phyloP scores from a whole-genome alignment of 208 protist genomes.

The Porcisia hertigi region DNA sequence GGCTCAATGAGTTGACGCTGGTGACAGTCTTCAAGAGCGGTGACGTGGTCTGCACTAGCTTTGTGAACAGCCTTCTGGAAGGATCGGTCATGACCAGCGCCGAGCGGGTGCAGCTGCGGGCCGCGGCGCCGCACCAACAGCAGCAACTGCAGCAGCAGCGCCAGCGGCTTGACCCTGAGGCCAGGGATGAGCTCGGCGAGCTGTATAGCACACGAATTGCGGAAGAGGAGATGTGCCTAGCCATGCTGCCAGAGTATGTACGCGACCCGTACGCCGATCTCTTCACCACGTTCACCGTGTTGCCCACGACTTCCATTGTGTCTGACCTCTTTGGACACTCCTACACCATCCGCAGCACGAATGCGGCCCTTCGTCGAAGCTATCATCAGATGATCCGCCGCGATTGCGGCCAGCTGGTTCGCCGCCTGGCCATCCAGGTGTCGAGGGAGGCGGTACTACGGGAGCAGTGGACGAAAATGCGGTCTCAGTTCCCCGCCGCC shows the following conservation, averaged over 20 bases:
- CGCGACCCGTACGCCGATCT: conserved; percentile 40
- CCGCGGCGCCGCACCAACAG: conserved; percentile 9
- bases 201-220: conserved; percentile 11
- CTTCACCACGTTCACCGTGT: conserved; percentile 60
- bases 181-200: conserved; percentile 15
- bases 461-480: conserved; percentile 20
- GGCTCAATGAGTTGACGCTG: conserved; percentile 79
- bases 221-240: conserved; percentile 22
- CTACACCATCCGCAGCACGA: conserved; percentile 65
- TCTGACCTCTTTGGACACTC: conserved; percentile 62
- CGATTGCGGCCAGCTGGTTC: conserved; percentile 40
- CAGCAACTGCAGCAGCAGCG: conserved; percentile 10
- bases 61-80: conserved; percentile 48
- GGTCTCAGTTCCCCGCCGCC: conserved; percentile 3
- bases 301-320: conserved; percentile 63
- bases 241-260: conserved; percentile 21
- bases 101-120: not conserved
- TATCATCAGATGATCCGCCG: conserved; percentile 51
- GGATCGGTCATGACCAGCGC: conserved; percentile 19
- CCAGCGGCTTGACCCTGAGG: conserved; percentile 1
- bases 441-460: conserved; percentile 31
- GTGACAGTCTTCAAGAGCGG: conserved; percentile 67
- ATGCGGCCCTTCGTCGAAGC: conserved; percentile 35
- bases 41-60: conserved; percentile 62
- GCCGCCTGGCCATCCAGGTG: conserved; percentile 34